Evolutionary conservation across 106 monocot species (phyloP).

Genomic region (Allium cepa): DNA sequence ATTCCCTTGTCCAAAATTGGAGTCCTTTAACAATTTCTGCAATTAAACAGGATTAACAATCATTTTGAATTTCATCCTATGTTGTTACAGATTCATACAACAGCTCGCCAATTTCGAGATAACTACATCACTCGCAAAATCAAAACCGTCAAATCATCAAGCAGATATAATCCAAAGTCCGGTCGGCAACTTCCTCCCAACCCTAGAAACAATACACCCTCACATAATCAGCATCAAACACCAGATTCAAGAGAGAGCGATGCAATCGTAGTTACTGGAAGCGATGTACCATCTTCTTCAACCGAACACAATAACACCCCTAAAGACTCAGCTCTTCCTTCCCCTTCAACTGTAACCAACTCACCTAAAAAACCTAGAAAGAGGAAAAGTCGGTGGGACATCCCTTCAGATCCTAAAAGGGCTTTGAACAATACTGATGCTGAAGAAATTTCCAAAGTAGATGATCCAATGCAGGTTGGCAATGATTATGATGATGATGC

Average conservation of each 20-base stretch:
- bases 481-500: conserved; percentile 8
- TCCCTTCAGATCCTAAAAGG: conserved; percentile 27
- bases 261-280: conserved; percentile 18
- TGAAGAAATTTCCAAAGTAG: conserved; percentile 4
- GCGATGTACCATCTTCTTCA: conserved; percentile 4
- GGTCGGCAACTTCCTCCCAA: conserved; percentile 9
- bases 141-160: conserved; percentile 28
- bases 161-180: conserved; percentile 16
- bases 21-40: too few relatives aligned
- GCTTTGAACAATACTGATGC: background rate
- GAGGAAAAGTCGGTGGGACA: conserved; percentile 84
- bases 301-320: background rate
- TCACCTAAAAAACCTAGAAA: conserved; percentile 25
- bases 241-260: conserved; percentile 24
- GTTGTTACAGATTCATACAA: conserved; percentile 59
- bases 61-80: background rate
- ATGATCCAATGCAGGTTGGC: conserved; percentile 10
- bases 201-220: conserved; percentile 15
- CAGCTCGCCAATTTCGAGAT: conserved; percentile 71
- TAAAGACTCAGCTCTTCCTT: conserved; percentile 7
- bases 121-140: conserved; percentile 49
- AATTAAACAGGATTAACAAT: background rate
- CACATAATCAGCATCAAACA: conserved; percentile 10
- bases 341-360: conserved; percentile 8
- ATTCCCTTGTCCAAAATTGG: too few relatives aligned